Conservation (phyloP, 768 basidiomycete genomes). For the Termitomyces sp. region DNA sequence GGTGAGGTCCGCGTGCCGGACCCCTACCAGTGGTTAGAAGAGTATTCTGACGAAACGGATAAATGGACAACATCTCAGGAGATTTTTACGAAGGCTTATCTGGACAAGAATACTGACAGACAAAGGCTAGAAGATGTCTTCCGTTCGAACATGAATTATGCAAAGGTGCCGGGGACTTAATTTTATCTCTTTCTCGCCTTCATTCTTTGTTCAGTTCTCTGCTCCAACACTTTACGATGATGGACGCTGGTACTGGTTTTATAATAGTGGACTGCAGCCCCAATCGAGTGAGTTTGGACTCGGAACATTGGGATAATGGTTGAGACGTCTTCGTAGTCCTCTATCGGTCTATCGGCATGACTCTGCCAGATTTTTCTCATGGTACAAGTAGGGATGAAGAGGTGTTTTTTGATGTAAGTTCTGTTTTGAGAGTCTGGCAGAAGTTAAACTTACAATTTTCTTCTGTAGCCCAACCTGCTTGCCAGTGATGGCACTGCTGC, state of each 20-base stretch:
- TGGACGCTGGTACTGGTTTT: constrained; percentile 75
- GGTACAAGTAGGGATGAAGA: constrained; percentile 46
- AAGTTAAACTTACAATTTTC: not conserved
- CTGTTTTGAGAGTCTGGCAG: not conserved
- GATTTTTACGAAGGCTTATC: constrained; percentile 47
- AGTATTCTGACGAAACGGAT: constrained; percentile 56
- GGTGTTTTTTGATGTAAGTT: constrained; percentile 73
- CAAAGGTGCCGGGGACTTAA: constrained; percentile 25
- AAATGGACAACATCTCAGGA: constrained; percentile 61
- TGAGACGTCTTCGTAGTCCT: constrained; percentile 35
- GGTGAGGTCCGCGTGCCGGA: constrained; percentile 61
- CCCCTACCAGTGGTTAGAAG: constrained; percentile 75
- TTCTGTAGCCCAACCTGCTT: constrained; percentile 58
- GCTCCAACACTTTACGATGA: constrained; percentile 58
- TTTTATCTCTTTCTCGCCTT: not conserved
- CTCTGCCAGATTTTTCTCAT: constrained; percentile 48
- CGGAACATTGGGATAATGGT: not conserved
- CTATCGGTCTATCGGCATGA: constrained; percentile 50
- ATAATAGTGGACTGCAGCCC: constrained; percentile 72
- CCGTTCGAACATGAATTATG: constrained; percentile 35
- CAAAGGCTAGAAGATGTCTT: constrained; percentile 55
- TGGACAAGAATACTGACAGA: constrained; percentile 60
- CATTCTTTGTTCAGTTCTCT: constrained; percentile 42
- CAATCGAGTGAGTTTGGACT: constrained; percentile 40
- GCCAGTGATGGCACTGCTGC: constrained; percentile 69